These are phyloP conservation scores for Zygoascus bituminiphila DNA, from an alignment of 805 yeast species.

Conservation along the genomic window DNA sequence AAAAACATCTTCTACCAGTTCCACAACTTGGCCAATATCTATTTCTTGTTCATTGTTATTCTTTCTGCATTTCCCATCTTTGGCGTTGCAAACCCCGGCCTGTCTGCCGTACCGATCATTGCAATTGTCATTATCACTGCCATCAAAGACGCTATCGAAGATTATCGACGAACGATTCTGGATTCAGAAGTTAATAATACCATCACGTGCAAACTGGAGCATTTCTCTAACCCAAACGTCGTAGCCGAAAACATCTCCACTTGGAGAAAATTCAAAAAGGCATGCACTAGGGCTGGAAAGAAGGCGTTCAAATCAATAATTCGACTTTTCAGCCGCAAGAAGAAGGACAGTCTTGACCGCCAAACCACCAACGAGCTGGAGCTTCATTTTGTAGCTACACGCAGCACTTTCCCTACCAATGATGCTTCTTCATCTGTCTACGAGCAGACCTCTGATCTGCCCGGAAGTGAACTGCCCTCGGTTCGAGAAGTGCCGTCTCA, in stretches of 20 bases:
- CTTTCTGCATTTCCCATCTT: constrained; percentile 55
- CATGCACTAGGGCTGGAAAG: constrained; percentile 28
- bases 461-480: constrained; percentile 8
- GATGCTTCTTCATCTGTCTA: constrained; percentile 1
- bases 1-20: constrained; percentile 76
- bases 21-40: constrained; percentile 81
- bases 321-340: constrained; percentile 5
- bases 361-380: background rate
- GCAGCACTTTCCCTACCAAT: background rate
- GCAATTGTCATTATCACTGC: constrained; percentile 72
- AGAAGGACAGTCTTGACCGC: too few relatives aligned
- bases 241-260: constrained; percentile 42
- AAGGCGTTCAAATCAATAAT: background rate
- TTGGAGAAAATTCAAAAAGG: constrained; percentile 67
- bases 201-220: constrained; percentile 47
- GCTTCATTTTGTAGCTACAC: constrained; percentile 2
- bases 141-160: constrained; percentile 70
- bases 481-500: constrained; percentile 1
- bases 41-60: constrained; percentile 71
- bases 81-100: constrained; percentile 65
- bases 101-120: constrained; percentile 73
- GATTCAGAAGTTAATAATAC: constrained; percentile 66
- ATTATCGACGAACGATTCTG: constrained; percentile 52
- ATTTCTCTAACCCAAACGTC: constrained; percentile 52
- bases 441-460: background rate